A percentile compares a stretch with the other conserved stretches of the same genome.
phyloP scores from a whole-genome alignment of 2,329 filamentous ascomycete genomes.

The Diaporthe sp. region DNA sequence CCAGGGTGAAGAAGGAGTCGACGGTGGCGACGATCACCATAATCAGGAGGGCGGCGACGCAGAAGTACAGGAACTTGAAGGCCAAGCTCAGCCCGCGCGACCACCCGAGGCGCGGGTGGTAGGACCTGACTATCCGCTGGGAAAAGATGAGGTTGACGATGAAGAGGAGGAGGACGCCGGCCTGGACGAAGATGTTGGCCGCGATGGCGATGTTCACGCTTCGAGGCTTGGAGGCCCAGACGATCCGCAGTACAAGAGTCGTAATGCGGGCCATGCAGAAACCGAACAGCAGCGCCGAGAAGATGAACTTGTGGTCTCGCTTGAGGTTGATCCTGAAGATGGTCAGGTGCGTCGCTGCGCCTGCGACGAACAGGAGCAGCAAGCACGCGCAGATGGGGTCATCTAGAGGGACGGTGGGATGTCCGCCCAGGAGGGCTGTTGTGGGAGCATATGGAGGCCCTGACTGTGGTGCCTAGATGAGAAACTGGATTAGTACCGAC shows the following conservation, averaged over 20 bases:
- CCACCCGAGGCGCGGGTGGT: slow-evolving; percentile 81
- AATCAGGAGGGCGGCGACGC: slow-evolving; percentile 70
- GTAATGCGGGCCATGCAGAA: slow-evolving; percentile 68
- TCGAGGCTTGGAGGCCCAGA: slow-evolving; percentile 60
- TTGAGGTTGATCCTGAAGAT: slow-evolving; percentile 66
- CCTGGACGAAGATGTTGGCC: slow-evolving; percentile 77
- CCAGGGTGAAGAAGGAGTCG: slow-evolving; percentile 76
- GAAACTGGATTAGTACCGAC: background rate
- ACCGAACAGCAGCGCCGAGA: slow-evolving; percentile 69
- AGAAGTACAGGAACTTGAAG: slow-evolving; percentile 70
- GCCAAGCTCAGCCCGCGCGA: slow-evolving; percentile 60
- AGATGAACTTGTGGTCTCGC: slow-evolving; percentile 68
- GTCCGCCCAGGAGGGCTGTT: slow-evolving; percentile 66
- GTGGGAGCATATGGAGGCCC: slow-evolving; percentile 56
- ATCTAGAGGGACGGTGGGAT: slow-evolving; percentile 70
- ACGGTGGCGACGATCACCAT: slow-evolving; percentile 76
- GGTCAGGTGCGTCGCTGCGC: slow-evolving; percentile 69
- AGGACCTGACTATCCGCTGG: slow-evolving; percentile 80
- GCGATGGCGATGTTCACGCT: slow-evolving; percentile 64
- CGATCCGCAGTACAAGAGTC: slow-evolving; percentile 65
- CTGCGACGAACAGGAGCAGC: slow-evolving; percentile 66
- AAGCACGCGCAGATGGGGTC: slow-evolving; percentile 75
- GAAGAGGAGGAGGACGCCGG: slow-evolving; percentile 81
- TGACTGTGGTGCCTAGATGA: slow-evolving; percentile 14
- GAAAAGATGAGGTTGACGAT: slow-evolving; percentile 83